Base-by-base conservation (phyloP, 306 rosid genomes). In the Psophocarpus tetragonolobus region DNA sequence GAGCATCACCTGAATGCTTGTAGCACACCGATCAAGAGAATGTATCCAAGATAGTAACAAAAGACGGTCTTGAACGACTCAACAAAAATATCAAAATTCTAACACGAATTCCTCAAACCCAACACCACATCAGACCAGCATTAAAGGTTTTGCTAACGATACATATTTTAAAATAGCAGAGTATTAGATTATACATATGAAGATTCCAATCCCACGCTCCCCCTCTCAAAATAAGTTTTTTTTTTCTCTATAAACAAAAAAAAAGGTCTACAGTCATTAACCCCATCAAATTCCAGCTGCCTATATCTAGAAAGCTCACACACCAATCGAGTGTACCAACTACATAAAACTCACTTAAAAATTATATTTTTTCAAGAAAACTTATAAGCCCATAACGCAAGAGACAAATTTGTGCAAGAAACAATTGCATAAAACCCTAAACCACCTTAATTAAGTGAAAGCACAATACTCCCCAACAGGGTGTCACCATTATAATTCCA, bases 341-440 rank as follows among this genome's bases (percentile, higher is more conserved):
- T 56, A 41, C 78, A 64, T 10, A 26, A 58, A 69, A 84, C 82
- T 39, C 75, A 38, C 27, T 79, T 6, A 29, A 29, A 68, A 68
- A 8, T 78, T 82, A 71, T 32, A 74, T 72, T 77, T 68, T 62
- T 45, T 35, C 50, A 64, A 47, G 68, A 53, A 84, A 72, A 51
- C 74, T 82, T 89, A 71, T 74, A 80, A 73, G 54, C 79, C 84
- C 88, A 63, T 72, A 71, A 75, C 67, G 58, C 76, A 80, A 50
- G 53, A 54, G 56, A 68, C 27, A 54, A 48, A 74, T 73, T 54
- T 36, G n/a, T 8, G 33, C 54, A 71, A 75, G 4, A 38, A 39
- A 39, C 7, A 4, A 58, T 29, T 38, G 30, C 2, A 68, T 4
- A 47, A 2, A 6, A 74, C 74, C 79, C 70, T 51, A 21, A 82